Evolutionary conservation across 2,329 filamentous ascomycete species (phyloP).

Genomic region (Colletotrichum sp.): DNA sequence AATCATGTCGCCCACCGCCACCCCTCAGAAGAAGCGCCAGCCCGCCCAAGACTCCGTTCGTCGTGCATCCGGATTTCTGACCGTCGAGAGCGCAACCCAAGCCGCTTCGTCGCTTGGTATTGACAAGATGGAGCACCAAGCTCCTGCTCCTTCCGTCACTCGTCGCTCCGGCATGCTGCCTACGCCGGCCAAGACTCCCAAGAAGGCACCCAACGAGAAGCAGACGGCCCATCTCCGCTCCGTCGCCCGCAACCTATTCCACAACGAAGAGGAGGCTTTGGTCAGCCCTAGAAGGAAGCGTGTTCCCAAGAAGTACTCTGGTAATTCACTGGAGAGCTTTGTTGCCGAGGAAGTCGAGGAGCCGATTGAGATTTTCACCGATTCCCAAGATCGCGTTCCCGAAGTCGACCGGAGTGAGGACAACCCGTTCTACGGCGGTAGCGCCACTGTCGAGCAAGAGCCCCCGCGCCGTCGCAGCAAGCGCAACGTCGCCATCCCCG

Average conservation of each 20-base stretch:
- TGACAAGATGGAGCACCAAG: conserved; percentile 25
- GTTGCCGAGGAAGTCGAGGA: conserved; percentile 59
- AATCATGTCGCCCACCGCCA: conserved; percentile 30
- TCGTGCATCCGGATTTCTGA: conserved; percentile 51
- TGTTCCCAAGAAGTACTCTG: conserved; percentile 59
- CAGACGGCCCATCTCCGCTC: conserved; percentile 55
- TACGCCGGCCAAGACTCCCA: conserved; percentile 80
- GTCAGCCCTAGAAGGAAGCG: conserved; percentile 64
- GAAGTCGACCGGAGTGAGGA: conserved; percentile 67
- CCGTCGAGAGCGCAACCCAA: conserved; percentile 45
- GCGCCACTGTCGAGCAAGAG: conserved; percentile 39
- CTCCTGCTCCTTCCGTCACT: conserved; percentile 27
- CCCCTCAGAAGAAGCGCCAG: conserved; percentile 51
- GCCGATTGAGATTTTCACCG: conserved; percentile 76
- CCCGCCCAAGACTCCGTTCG: conserved; percentile 52
- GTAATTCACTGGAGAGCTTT: conserved; percentile 63
- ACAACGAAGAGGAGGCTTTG: conserved; percentile 61
- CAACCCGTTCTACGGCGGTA: conserved; percentile 73
- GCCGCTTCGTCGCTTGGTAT: conserved; percentile 48
- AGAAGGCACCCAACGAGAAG: conserved; percentile 62
- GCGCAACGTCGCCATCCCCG: conserved; percentile 58
- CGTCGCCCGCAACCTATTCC: conserved; percentile 67
- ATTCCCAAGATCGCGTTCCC: conserved; percentile 79
- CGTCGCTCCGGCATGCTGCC: conserved; percentile 66
- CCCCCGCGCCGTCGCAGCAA: conserved; percentile 58